Percentiles rank a stretch among this genome's conserved stretches.
Evolutionary conservation across 768 basidiomycete species (phyloP).

Genomic region (Panaeolus cyanescens): DNA sequence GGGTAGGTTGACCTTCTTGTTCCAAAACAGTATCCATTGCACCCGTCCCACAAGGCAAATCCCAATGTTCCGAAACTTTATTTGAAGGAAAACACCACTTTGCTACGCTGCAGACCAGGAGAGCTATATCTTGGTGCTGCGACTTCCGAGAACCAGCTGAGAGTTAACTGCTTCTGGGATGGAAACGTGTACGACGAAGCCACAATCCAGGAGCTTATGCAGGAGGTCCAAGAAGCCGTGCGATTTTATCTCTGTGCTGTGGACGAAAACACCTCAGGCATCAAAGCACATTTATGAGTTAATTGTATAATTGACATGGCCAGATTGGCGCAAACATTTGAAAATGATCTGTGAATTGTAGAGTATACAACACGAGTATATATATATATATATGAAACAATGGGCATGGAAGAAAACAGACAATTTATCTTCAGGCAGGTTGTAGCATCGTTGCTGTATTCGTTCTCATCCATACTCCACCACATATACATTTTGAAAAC

Average conservation of each 20-base stretch:
- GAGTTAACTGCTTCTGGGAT: constrained; percentile 41
- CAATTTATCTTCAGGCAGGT: background rate
- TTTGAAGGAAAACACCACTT: constrained; percentile 15
- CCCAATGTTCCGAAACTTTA: constrained; percentile 14
- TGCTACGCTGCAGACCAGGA: constrained; percentile 43
- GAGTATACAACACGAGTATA: too few species aligned
- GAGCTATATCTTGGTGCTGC: constrained; percentile 51
- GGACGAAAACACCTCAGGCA: background rate
- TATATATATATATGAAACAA: too few species aligned
- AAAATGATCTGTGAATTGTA: too few species aligned
- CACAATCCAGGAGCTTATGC: constrained; percentile 47
- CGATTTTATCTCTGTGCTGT: constrained; percentile 28
- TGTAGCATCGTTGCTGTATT: background rate
- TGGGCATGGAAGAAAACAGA: too few species aligned
- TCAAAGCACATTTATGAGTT: background rate
- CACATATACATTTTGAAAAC: constrained; percentile 66
- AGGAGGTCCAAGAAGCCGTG: constrained; percentile 39
- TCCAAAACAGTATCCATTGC: constrained; percentile 37
- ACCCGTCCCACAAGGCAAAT: constrained; percentile 3
- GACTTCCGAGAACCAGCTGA: constrained; percentile 32
- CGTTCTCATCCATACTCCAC: constrained; percentile 54
- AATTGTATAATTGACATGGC: too few species aligned
- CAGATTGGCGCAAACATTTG: too few species aligned
- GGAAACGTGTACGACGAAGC: constrained; percentile 44
- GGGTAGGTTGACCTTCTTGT: constrained; percentile 34